phyloP scores from a whole-genome alignment of 768 basidiomycete species.

The Podaxis sp. region DNA sequence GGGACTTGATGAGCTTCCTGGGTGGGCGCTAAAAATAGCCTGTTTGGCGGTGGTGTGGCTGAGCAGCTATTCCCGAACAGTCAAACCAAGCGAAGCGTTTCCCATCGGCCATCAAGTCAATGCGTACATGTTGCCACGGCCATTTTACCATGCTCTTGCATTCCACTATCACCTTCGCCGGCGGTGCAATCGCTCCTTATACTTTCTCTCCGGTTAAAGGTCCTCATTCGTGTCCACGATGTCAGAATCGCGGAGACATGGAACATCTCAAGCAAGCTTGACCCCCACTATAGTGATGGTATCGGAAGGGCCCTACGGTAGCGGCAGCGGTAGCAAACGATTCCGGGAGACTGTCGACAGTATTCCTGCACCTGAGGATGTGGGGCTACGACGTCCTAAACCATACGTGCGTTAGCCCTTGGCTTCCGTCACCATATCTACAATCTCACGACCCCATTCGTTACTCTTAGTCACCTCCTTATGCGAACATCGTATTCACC shows the following conservation, averaged over 20 bases:
- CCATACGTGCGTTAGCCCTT: constrained; percentile 42
- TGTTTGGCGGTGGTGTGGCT: not conserved
- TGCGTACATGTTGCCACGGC: constrained; percentile 5
- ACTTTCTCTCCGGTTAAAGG: not conserved
- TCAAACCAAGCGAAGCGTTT: not conserved
- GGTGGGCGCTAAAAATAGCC: not conserved
- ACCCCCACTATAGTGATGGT: not conserved
- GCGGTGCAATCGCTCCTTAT: not conserved
- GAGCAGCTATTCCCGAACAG: not conserved
- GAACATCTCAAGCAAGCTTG: not conserved
- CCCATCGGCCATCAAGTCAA: not conserved
- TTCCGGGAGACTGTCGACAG: constrained; percentile 47
- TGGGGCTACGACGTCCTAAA: constrained; percentile 29
- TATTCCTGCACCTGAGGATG: constrained; percentile 45
- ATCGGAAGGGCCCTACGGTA: not conserved
- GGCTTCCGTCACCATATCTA: not conserved
- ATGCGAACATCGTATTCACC: constrained; percentile 35
- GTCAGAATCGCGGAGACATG: not conserved
- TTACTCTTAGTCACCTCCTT: constrained; percentile 30
- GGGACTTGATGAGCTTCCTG: not conserved
- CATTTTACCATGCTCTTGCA: not conserved
- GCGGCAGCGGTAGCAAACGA: constrained; percentile 19
- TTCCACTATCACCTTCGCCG: not conserved
- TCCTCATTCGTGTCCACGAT: not conserved
- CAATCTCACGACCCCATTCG: not conserved